phyloP scores from a whole-genome alignment of 2,329 filamentous ascomycete genomes.

The Ustulina deusta region DNA sequence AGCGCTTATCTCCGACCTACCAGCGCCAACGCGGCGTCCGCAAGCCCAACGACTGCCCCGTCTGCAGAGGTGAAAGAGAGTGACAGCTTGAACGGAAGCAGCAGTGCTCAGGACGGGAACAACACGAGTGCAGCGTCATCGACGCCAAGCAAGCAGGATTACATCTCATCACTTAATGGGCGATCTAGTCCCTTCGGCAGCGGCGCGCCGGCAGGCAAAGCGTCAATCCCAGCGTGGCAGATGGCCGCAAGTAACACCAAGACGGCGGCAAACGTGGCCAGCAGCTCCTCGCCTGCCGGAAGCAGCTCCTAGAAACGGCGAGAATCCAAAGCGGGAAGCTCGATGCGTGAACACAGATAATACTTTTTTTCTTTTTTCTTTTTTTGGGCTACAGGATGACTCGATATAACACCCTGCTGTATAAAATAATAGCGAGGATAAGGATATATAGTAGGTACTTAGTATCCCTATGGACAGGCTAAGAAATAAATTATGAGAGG shows the following conservation, averaged over 20 bases:
- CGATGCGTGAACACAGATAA: background rate
- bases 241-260: constrained; percentile 71
- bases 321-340: background rate
- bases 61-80: constrained; percentile 46
- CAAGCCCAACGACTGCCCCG: constrained; percentile 42
- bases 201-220: constrained; percentile 64
- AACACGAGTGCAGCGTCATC: constrained; percentile 33
- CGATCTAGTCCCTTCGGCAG: constrained; percentile 63
- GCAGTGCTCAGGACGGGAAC: constrained; percentile 47
- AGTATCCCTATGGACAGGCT: background rate
- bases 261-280: constrained; percentile 27
- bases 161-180: constrained; percentile 53
- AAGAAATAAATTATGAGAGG: background rate
- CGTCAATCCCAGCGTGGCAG: constrained; percentile 84
- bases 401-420: background rate
- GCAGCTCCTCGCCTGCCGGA: constrained; percentile 43
- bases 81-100: constrained; percentile 30
- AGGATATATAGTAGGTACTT: constrained; percentile 11
- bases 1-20: constrained; percentile 40
- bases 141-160: constrained; percentile 49
- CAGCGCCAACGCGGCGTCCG: constrained; percentile 36
- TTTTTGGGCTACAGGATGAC: background rate
- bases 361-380: background rate
- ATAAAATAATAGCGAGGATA: constrained; percentile 26
- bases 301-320: constrained; percentile 40